Percentiles rank a stretch among this genome's conserved stretches.
Evolutionary conservation across 371 early-diverging fungal species (phyloP).

Genomic region (Synchytrium microbalum): DNA sequence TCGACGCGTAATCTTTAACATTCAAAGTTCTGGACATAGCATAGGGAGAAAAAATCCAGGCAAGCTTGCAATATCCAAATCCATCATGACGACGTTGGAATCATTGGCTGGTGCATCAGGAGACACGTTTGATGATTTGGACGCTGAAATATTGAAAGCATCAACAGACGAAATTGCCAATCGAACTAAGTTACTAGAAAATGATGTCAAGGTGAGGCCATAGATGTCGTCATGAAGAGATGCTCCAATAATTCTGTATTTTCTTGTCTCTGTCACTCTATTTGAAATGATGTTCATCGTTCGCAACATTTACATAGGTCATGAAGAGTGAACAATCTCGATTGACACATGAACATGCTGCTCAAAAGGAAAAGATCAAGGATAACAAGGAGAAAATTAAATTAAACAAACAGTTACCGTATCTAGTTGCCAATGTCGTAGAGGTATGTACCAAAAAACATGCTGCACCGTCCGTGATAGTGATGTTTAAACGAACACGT

Average conservation of each 20-base stretch:
- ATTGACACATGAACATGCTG: slow-evolving; percentile 79
- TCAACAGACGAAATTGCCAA: slow-evolving; percentile 86
- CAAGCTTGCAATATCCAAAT: no score
- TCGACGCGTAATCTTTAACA: no score
- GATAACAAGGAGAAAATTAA: slow-evolving; percentile 99
- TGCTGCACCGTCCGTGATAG: slow-evolving; percentile 8
- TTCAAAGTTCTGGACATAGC: no score
- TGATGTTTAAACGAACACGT: background rate
- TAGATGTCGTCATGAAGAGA: background rate
- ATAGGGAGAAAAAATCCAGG: no score
- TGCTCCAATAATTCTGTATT: background rate
- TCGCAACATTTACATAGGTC: slow-evolving; percentile 53
- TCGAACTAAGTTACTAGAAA: slow-evolving; percentile 87
- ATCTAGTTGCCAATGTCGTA: slow-evolving; percentile 97
- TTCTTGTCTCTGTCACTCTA: no score
- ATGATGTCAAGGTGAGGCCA: slow-evolving; percentile 80
- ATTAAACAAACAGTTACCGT: slow-evolving; percentile 98
- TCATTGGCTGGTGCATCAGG: background rate
- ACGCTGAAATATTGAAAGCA: slow-evolving; percentile 81
- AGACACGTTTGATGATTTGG: slow-evolving; percentile 58
- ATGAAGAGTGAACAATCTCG: slow-evolving; percentile 86
- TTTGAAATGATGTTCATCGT: no score
- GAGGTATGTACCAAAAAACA: slow-evolving; percentile 59
- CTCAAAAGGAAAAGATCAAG: slow-evolving; percentile 90
- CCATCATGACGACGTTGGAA: background rate